Conservation (phyloP, 2,329 filamentous ascomycete species). For the Ceratocystis smalleyi region DNA sequence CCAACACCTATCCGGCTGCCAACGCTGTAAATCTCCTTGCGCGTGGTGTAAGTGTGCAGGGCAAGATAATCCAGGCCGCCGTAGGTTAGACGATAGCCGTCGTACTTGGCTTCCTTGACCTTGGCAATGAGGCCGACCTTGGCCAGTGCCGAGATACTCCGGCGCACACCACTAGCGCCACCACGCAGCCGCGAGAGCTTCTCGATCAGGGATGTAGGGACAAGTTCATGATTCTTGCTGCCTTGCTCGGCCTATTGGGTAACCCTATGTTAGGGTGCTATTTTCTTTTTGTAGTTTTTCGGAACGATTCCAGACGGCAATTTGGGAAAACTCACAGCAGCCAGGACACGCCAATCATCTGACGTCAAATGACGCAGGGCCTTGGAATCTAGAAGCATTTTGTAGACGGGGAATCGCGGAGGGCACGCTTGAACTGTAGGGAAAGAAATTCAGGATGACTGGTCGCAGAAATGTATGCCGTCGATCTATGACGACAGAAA, state of each 20-base stretch:
- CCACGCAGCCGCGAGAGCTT: constrained; percentile 69
- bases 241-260: constrained; percentile 65
- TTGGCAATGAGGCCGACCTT: constrained; percentile 84
- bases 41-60: constrained; percentile 71
- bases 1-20: constrained; percentile 90
- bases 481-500: constrained; percentile 13
- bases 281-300: neutral
- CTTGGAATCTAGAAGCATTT: constrained; percentile 90
- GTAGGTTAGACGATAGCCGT: constrained; percentile 92
- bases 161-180: constrained; percentile 64
- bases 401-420: constrained; percentile 18
- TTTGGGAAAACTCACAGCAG: constrained; percentile 48
- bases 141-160: constrained; percentile 74
- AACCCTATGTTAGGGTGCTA: constrained; percentile 15
- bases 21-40: constrained; percentile 72
- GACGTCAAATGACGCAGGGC: constrained; percentile 78
- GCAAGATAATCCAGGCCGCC: constrained; percentile 96
- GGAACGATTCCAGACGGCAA: neutral
- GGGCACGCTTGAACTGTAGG: neutral
- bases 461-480: neutral
- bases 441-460: neutral
- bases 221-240: constrained; percentile 92
- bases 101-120: constrained; percentile 91
- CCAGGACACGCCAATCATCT: constrained; percentile 91
- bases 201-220: constrained; percentile 77